Evolutionary conservation across 495 filamentous ascomycete species (phyloP), one percentile per base, ranked within the genome.

Genomic region (Talaromyces wortmannii): DNA sequence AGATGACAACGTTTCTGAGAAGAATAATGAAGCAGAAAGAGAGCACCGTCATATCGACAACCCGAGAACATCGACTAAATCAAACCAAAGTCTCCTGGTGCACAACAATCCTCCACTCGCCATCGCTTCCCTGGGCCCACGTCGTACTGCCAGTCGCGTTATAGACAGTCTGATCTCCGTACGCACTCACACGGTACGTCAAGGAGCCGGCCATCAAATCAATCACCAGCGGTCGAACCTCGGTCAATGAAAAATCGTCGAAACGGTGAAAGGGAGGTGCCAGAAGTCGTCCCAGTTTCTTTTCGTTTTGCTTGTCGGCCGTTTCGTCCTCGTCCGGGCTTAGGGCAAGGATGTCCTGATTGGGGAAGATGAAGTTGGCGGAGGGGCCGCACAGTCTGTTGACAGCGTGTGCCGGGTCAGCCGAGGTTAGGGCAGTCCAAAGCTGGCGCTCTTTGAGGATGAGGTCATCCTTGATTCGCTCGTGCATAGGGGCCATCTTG

Each of bases 51-150:
- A 23, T 4, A 36, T 43, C 10, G 17, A 52, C n/a, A 2, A 17
- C 3, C 8, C 7, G 0, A 11, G 7, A 18, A 43, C 12, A 52
- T n/a, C 7, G n/a, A 29, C 15, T 6, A 6, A 31, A 46, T 55
- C 60, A 74, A 36, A 68, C 29, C 40, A 74, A 56, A 0, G 73
- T 74, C 56, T 75, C 73, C 45, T 68, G 65, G 55, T 77, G 73
- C 6, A 54, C 55, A 13, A 66, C 64, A 31, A 77, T 55, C 45
- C 65, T 60, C 73, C 73, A 77, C 56, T 77, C 73, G 8, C 73
- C 73, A 56, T 77, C 73, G 2, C 69, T 70, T 4, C 60, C 73
- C 59, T 77, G 73, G 16, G 69, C 69, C 73, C 73, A 77, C 4
- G 73, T 77, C 32, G 68, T 69, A 32, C 69, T 70, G 23, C 65